A percentile compares a stretch with the other conserved stretches of the same genome.
Evolutionary conservation across 106 monocot genomes (phyloP).

Genomic region (Agapanthus africanus): DNA sequence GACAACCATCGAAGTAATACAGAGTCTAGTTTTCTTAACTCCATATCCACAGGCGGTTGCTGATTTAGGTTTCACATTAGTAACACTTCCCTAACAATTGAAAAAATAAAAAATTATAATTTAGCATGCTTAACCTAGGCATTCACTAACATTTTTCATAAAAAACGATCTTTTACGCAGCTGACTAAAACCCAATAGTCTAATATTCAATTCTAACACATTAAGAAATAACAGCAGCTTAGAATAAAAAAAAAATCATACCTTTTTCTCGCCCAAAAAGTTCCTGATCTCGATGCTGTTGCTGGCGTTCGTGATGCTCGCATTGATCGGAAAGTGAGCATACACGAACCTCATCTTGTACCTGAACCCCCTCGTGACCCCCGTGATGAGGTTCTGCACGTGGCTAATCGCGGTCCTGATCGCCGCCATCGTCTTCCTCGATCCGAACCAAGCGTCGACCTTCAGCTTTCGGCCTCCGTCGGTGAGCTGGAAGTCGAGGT

Average conservation of each 20-base stretch:
- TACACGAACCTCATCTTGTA: slow-evolving; percentile 77
- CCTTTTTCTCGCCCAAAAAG: slow-evolving; percentile 77
- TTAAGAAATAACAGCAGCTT: slow-evolving; percentile 7
- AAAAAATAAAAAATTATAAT: no score
- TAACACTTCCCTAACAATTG: no score
- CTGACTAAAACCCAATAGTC: no score
- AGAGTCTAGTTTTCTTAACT: no score
- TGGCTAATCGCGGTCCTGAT: slow-evolving; percentile 60
- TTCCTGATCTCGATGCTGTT: slow-evolving; percentile 54
- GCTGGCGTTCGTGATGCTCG: slow-evolving; percentile 32
- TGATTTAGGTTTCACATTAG: no score
- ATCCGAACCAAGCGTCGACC: slow-evolving; percentile 64
- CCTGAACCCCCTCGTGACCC: slow-evolving; percentile 54
- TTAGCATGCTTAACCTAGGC: no score
- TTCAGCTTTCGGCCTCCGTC: slow-evolving; percentile 47
- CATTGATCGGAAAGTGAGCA: slow-evolving; percentile 68
- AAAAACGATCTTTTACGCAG: no score
- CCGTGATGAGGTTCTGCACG: slow-evolving; percentile 59
- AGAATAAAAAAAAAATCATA: no score
- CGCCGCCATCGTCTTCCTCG: slow-evolving; percentile 41
- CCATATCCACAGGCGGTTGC: no score
- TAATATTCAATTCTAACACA: no score
- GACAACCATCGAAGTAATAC: no score
- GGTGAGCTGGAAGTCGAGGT: slow-evolving; percentile 59
- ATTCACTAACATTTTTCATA: no score